Conservation (phyloP, 768 basidiomycete species). For the Boletus tylopilopsis region DNA sequence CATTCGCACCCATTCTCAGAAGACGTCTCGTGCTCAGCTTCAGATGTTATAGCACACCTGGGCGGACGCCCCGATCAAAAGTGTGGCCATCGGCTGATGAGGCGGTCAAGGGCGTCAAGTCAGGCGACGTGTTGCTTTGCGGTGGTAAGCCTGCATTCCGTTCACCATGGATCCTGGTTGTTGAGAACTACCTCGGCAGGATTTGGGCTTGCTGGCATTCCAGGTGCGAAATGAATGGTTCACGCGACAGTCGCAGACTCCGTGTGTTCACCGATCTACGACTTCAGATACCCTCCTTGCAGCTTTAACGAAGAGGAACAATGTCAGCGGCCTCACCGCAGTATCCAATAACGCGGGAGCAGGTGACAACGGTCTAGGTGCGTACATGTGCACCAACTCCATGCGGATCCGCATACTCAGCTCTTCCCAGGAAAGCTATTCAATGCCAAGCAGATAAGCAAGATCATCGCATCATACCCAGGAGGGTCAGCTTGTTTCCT, state of each 20-base stretch:
- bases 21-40: constrained; percentile 11
- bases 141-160: constrained; percentile 54
- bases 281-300: constrained; percentile 72
- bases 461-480: constrained; percentile 87
- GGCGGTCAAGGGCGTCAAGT: constrained; percentile 78
- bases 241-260: neutral
- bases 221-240: constrained; percentile 45
- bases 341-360: constrained; percentile 88
- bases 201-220: constrained; percentile 87
- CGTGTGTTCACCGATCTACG: neutral
- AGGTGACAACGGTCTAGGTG: constrained; percentile 68
- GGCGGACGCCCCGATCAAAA: constrained; percentile 44
- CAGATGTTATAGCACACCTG: constrained; percentile 26
- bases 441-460: constrained; percentile 70
- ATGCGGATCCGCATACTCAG: neutral
- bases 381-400: neutral
- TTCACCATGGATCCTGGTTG: neutral
- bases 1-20: constrained; percentile 16
- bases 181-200: constrained; percentile 44
- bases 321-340: constrained; percentile 72
- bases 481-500: constrained; percentile 54
- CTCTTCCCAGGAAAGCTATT: constrained; percentile 60
- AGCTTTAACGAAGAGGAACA: constrained; percentile 70
- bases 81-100: constrained; percentile 82
- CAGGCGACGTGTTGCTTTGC: constrained; percentile 73